Evolutionary conservation across 805 yeast genomes (phyloP), one percentile per base, ranked within the genome.

Genomic region (Cyberlindnera misumaiensis): DNA sequence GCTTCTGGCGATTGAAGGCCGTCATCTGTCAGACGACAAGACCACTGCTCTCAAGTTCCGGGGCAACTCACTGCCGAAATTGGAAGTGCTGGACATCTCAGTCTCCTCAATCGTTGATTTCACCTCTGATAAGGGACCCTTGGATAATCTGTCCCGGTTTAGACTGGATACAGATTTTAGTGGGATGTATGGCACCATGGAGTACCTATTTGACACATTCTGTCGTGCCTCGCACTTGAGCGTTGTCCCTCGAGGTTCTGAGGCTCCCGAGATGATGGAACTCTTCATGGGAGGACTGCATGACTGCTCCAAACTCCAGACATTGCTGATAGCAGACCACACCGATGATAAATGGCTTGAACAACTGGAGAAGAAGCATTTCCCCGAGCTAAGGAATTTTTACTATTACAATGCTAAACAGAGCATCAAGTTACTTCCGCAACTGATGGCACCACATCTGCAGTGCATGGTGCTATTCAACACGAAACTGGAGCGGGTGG

Each of bases 121-220:
- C 17, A 10, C 17, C 3, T 39, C 33, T 11, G 30, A 28, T 11
- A 24, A n/a, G 16, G 20, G 32, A 24, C 15, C 11, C 5, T 10
- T 36, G 24, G 39, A 39, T 14, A 14, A 10, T 5, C 13, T 43
- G 34, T 26, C 34, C 3, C 22, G 31, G 11, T 36, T 43, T 24
- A 34, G 43, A 20, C 20, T 44, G 16, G 47, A 44, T 30, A 22
- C 41, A 16, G 44, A 44, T 30, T n/a, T 38, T 11, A 22, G 31
- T 4, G 30, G 18, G 15, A 13, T 40, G 32, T 18, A 30, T 13
- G 40, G 42, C 11, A 38, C 36, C 12, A 30, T 35, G 34, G 39
- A 29, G 22, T 34, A 33, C 12, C 28, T 43, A 11, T 29, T 35
- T 13, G 42, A 43, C 12, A 24, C 34, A 4, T 15, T 43, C 10